Evolutionary conservation across 2,329 filamentous ascomycete species (phyloP).

Genomic region (Sphaerulina musiva): DNA sequence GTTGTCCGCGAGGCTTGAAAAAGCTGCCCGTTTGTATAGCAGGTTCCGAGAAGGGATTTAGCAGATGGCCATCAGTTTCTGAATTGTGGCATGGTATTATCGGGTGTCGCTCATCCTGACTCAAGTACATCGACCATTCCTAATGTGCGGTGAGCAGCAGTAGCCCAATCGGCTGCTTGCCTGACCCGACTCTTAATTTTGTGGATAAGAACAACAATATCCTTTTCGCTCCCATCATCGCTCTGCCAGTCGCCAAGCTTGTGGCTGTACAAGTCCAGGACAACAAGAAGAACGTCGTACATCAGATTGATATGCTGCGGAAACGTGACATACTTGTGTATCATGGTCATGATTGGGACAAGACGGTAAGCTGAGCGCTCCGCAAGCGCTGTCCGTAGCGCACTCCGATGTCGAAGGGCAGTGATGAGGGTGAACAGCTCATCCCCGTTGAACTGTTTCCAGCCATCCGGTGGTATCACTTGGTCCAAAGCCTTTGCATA

Average conservation of each 20-base stretch:
- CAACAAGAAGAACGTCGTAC: slow-evolving; percentile 72
- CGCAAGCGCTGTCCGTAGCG: slow-evolving; percentile 71
- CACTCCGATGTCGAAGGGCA: slow-evolving; percentile 79
- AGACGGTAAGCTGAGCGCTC: slow-evolving; percentile 75
- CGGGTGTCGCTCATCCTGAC: slow-evolving; percentile 36
- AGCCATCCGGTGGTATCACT: slow-evolving; percentile 49
- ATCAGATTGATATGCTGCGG: slow-evolving; percentile 74
- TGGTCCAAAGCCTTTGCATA: slow-evolving; percentile 74
- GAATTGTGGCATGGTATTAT: background rate
- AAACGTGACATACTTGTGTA: slow-evolving; percentile 71
- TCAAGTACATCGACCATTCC: slow-evolving; percentile 84
- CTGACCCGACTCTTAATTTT: slow-evolving; percentile 65
- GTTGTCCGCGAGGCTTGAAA: too few species aligned
- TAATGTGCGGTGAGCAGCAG: slow-evolving; percentile 71
- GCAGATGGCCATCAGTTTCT: too few species aligned
- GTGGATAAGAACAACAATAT: slow-evolving; percentile 54
- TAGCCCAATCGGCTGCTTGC: slow-evolving; percentile 72
- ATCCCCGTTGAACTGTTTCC: slow-evolving; percentile 25
- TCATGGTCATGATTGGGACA: slow-evolving; percentile 76
- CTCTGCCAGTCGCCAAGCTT: slow-evolving; percentile 52
- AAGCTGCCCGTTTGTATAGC: too few species aligned
- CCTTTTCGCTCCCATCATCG: slow-evolving; percentile 27
- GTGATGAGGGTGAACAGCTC: slow-evolving; percentile 68
- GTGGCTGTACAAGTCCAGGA: slow-evolving; percentile 82
- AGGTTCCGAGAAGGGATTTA: too few species aligned